Base-by-base conservation (phyloP, 139 green algal genomes). In the Closterium sp. region DNA sequence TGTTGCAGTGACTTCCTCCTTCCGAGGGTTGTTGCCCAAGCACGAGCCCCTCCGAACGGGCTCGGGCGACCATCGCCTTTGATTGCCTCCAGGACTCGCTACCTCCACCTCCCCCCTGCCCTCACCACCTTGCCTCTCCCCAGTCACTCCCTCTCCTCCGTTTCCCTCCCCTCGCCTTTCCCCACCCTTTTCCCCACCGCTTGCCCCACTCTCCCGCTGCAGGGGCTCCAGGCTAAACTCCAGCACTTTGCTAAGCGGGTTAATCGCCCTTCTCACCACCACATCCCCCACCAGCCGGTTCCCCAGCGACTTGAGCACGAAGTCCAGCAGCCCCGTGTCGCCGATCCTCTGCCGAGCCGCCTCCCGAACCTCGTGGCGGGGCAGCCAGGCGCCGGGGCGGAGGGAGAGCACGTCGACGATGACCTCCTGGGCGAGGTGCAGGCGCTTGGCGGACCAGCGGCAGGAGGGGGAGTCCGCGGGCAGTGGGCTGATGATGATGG, bases 251-350 rank as follows among this genome's bases (percentile, higher is more conserved):
- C 90, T 92, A 19, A 34, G 30, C 19, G 92, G 33, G 84, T 93
- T 96, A 35, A 91, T 85, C 10, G 33, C 35, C 4, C 90, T 31
- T 8, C 34, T 23, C 33, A 92, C 89, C 36, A 92, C 89, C 55
- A 91, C 30, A 23, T 87, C 91, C 25, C 88, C 92, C 1, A 96
- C 86, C 7, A 31, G 81, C 8, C 31, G 32, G 38, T 95, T 93
- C 69, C 83, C 89, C n/a, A 96, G 69, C 35, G 33, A 86, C 88
- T 96, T 96, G 21, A 96, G 93, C 85, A 96, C 91, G 86, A 94
- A 94, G 90, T 96, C 95, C 81, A 96, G 89, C 32, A 96, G 91
- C 32, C 95, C 95, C 4, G 95, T 96, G 93, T 96, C 95, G 1
- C 95, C 93, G 23, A 96, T 94, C 34, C 92, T 84, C 34, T 83